Percentiles rank a stretch among this genome's conserved stretches.
Evolutionary conservation across 2,329 filamentous ascomycete species (phyloP).

Genomic region (Beauveria varroae): DNA sequence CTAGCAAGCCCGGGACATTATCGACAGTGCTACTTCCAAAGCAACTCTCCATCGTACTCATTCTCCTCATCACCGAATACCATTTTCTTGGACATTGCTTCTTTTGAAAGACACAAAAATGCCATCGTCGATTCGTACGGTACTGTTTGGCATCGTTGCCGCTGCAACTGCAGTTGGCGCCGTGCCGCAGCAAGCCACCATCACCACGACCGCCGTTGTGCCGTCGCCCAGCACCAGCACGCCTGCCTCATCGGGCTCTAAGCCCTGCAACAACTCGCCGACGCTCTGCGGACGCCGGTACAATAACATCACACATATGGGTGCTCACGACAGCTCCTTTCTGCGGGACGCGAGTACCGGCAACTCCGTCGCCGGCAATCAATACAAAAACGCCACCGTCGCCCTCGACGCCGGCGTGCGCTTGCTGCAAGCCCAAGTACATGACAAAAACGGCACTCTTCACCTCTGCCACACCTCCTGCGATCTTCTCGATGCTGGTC

Average conservation of each 20-base stretch:
- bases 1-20: neutral
- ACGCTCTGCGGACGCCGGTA: slow-evolving; percentile 63
- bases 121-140: neutral
- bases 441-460: slow-evolving; percentile 51
- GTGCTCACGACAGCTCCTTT: slow-evolving; percentile 69
- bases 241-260: slow-evolving; percentile 13
- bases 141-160: neutral
- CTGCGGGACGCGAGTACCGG: slow-evolving; percentile 54
- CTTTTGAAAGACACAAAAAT: too few relatives aligned
- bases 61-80: neutral
- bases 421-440: slow-evolving; percentile 64
- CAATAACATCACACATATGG: slow-evolving; percentile 69
- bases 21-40: neutral
- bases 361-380: slow-evolving; percentile 61
- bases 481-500: slow-evolving; percentile 59
- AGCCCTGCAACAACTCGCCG: slow-evolving; percentile 75
- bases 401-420: slow-evolving; percentile 66
- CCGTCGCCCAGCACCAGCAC: neutral
- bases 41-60: neutral
- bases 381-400: slow-evolving; percentile 64
- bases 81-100: neutral
- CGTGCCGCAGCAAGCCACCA: neutral
- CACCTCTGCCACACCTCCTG: slow-evolving; percentile 66
- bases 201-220: neutral
- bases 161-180: slow-evolving; percentile 1